Conservation (phyloP, 2,329 filamentous ascomycete species). For the Fusarium sp. region DNA sequence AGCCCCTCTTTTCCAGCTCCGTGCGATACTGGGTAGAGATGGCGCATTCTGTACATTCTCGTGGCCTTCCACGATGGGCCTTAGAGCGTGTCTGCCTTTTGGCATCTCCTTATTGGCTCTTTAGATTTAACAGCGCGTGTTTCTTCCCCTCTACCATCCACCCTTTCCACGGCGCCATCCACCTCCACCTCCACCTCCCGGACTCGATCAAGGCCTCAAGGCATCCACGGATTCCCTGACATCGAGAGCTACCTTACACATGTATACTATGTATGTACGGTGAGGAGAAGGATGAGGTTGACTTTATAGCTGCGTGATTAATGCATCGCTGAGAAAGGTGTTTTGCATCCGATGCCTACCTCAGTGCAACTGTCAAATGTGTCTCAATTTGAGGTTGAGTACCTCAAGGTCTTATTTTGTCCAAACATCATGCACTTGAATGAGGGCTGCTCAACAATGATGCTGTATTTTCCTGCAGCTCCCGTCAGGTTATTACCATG, state of each 20-base stretch:
- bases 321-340: background rate
- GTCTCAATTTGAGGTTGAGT: slow-evolving; percentile 11
- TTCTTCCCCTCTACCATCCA: slow-evolving; percentile 30
- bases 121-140: slow-evolving; percentile 36
- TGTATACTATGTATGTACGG: background rate
- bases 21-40: slow-evolving; percentile 31
- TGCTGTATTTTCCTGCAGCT: slow-evolving; percentile 20
- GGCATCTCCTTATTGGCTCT: slow-evolving; percentile 39
- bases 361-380: background rate
- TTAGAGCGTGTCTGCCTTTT: slow-evolving; percentile 46
- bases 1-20: slow-evolving; percentile 32
- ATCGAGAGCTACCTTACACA: background rate
- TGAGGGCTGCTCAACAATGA: slow-evolving; percentile 17
- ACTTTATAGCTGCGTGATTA: slow-evolving; percentile 12
- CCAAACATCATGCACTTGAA: slow-evolving; percentile 21
- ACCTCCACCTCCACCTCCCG: slow-evolving; percentile 37
- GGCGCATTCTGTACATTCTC: slow-evolving; percentile 30
- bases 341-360: background rate
- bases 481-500: background rate
- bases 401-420: slow-evolving; percentile 14
- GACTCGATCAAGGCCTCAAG: slow-evolving; percentile 31
- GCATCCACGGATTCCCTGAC: slow-evolving; percentile 23
- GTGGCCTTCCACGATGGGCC: slow-evolving; percentile 34
- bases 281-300: slow-evolving; percentile 21
- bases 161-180: slow-evolving; percentile 32